Base-by-base conservation (phyloP, 352 stramenopile genomes). In the Bremia lactucae region DNA sequence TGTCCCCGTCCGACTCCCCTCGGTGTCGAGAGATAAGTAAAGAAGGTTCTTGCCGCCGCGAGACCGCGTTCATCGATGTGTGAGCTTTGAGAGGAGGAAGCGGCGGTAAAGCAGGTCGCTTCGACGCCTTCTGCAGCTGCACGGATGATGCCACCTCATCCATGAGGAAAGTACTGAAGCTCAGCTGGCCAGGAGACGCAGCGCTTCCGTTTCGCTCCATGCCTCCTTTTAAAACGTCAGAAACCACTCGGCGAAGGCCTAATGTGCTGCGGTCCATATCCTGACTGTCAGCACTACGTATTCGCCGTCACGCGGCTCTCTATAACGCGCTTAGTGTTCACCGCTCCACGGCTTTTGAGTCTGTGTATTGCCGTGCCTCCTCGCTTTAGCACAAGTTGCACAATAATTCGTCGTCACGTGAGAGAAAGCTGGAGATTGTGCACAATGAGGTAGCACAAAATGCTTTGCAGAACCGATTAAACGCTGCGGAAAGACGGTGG, bases 141-240 rank as follows among this genome's bases (percentile, higher is more conserved):
- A 59, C 35, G 19, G 54, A 60, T 11, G 64, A 54, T 16, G 60
- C 52, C n/a, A 65, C 40, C 15, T 72, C 62, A 46, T 80, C 68
- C 57, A 80, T 68, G 24, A 80, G 60, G 45, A 80, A 80, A 14
- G 68, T 72, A 28, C 65, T 75, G 48, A 80, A 80, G 49, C 62
- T 70, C 23, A 68, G 20, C 21, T 46, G 46, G 20, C 39, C 51
- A 40, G 37, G 44, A 6, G 38, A 41, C 15, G 49, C 39, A 22
- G 22, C 26, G 13, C n/a, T 25, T 25, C 35, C 28, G 21, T 25
- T 42, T 28, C 31, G 43, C 25, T 64, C 37, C 42, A 54, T 54
- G 18, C 52, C 46, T 39, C 46, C 42, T 15, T 50, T 49, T 6
- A 65, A 18, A 0, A 31, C 22, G 33, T 54, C 44, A 15, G 34